These are phyloP conservation scores for Pleurotus tuber-regium DNA, from an alignment of 768 basidiomycete genomes.

Conservation along the genomic window DNA sequence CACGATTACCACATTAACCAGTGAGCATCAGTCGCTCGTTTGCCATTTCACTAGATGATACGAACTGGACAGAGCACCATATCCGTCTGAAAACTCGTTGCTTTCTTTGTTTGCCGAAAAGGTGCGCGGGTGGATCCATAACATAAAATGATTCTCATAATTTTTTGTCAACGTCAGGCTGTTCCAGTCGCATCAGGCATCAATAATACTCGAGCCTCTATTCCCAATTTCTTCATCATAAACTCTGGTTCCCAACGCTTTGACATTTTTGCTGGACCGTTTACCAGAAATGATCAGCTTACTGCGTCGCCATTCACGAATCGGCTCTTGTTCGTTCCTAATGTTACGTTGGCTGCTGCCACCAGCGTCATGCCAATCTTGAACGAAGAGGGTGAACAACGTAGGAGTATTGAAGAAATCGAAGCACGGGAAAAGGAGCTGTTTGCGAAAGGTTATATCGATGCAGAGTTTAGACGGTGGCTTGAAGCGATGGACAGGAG, in stretches of 20 bases:
- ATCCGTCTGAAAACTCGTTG: conserved; percentile 57
- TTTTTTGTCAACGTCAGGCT: conserved; percentile 38
- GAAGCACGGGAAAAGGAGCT: conserved; percentile 34
- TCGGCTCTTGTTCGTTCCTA: conserved; percentile 58
- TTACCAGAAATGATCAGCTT: conserved; percentile 80
- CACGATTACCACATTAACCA: conserved; percentile 68
- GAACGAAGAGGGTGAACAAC: conserved; percentile 43
- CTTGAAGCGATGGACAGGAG: conserved; percentile 51
- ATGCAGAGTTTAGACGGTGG: conserved; percentile 52
- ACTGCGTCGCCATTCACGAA: conserved; percentile 72
- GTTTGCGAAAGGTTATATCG: conserved; percentile 51
- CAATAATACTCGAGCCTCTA: conserved; percentile 60
- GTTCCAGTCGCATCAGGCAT: conserved; percentile 53
- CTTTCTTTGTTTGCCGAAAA: conserved; percentile 56
- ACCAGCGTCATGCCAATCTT: conserved; percentile 50
- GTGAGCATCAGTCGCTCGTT: conserved; percentile 28
- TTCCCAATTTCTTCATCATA: conserved; percentile 62
- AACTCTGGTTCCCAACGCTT: conserved; percentile 68
- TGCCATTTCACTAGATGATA: background rate
- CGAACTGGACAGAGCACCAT: conserved; percentile 46
- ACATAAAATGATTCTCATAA: conserved; percentile 9
- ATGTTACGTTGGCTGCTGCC: conserved; percentile 49
- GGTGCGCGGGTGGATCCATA: conserved; percentile 23
- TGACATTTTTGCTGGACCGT: conserved; percentile 64
- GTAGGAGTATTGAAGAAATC: conserved; percentile 28